Conservation (phyloP, 768 basidiomycete genomes). For the Pleurotus sapidus region DNA sequence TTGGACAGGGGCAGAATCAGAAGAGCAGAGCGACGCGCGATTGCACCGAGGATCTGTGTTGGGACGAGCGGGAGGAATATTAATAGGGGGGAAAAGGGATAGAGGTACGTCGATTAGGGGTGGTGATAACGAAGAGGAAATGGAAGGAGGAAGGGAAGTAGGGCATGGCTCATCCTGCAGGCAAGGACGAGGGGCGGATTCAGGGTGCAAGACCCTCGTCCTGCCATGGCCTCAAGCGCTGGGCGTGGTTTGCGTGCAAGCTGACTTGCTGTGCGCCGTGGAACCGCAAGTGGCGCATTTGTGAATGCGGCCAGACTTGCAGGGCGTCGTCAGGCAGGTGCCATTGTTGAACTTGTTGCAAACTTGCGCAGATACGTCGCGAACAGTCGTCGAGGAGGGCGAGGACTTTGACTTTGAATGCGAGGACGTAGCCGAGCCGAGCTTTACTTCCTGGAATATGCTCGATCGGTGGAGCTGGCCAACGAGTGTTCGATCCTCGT, state of each 20-base stretch:
- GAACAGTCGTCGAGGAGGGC: background rate
- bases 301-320: background rate
- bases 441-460: too few relatives aligned
- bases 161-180: background rate
- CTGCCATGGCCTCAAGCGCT: background rate
- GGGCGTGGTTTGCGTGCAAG: background rate
- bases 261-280: background rate
- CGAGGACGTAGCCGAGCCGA: too few relatives aligned
- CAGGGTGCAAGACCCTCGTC: background rate
- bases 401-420: background rate
- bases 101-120: constrained; percentile 1
- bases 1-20: constrained; percentile 2
- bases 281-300: background rate
- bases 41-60: constrained; percentile 15
- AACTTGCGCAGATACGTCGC: background rate
- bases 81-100: constrained; percentile 6
- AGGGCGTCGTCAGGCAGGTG: background rate
- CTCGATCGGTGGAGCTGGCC: too few relatives aligned
- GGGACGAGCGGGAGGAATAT: constrained; percentile 9
- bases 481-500: too few relatives aligned
- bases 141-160: background rate
- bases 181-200: background rate
- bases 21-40: constrained; percentile 1
- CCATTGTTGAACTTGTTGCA: background rate
- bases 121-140: too few relatives aligned